Evolutionary conservation across 768 basidiomycete genomes (phyloP).

Genomic region (Leccinum subtestaceum): DNA sequence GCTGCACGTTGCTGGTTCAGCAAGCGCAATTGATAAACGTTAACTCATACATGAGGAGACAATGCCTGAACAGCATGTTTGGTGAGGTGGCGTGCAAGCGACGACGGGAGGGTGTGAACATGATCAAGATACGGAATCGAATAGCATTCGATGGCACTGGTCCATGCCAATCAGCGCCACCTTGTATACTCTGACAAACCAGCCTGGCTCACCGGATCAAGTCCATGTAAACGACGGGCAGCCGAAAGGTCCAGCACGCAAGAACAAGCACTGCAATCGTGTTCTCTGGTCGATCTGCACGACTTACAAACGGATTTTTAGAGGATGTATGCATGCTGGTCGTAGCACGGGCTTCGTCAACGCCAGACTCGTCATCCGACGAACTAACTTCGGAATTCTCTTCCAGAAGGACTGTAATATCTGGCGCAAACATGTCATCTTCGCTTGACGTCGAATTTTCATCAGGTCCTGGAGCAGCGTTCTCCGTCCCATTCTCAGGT

Average conservation of each 20-base stretch:
- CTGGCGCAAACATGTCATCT: conserved; percentile 32
- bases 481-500: conserved; percentile 19
- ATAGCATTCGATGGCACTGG: conserved; percentile 70
- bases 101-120: conserved; percentile 54
- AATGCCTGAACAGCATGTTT: conserved; percentile 65
- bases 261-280: conserved; percentile 69
- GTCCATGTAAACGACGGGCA: conserved; percentile 76
- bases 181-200: background rate
- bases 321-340: conserved; percentile 3
- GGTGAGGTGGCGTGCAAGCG: conserved; percentile 68
- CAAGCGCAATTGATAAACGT: background rate
- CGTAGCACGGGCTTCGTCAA: conserved; percentile 13
- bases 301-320: conserved; percentile 21
- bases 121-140: conserved; percentile 81
- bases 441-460: conserved; percentile 14
- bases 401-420: conserved; percentile 39
- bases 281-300: conserved; percentile 41
- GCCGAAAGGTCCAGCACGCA: conserved; percentile 75
- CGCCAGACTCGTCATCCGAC: conserved; percentile 26
- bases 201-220: conserved; percentile 56
- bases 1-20: conserved; percentile 40
- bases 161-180: conserved; percentile 9
- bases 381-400: conserved; percentile 37
- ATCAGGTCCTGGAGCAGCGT: conserved; percentile 9
- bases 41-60: conserved; percentile 57